Percentiles rank a stretch among this genome's conserved stretches.
phyloP scores from a whole-genome alignment of 139 green algal species.

The Mychonastes homosphaera region DNA sequence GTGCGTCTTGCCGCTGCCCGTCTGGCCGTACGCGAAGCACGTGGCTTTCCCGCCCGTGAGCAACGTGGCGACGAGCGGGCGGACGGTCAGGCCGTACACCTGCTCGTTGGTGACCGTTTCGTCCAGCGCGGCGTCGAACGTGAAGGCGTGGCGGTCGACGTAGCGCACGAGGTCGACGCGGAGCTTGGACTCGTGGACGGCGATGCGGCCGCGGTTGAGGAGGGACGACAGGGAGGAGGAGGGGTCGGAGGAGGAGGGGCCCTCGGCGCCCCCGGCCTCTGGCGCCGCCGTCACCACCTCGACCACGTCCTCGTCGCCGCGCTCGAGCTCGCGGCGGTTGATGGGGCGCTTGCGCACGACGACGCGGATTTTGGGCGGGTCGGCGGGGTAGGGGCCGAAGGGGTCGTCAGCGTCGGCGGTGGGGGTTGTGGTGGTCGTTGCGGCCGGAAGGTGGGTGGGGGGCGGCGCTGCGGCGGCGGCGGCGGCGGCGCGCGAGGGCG shows the following conservation, averaged over 20 bases:
- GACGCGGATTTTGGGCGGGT: slow-evolving; percentile 70
- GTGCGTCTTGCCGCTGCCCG: slow-evolving; percentile 90
- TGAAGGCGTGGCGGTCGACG: slow-evolving; percentile 73
- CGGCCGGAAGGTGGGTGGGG: not conserved
- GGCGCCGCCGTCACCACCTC: slow-evolving; percentile 43
- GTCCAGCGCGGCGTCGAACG: slow-evolving; percentile 90
- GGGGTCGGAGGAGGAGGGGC: no score
- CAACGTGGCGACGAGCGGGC: slow-evolving; percentile 85
- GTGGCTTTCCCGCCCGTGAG: slow-evolving; percentile 78
- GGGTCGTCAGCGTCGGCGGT: not conserved
- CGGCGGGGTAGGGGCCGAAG: no score
- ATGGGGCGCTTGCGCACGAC: slow-evolving; percentile 91
- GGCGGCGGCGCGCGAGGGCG: not conserved
- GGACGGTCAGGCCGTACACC: slow-evolving; percentile 79
- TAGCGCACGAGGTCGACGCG: slow-evolving; percentile 88
- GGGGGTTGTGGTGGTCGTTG: no score
- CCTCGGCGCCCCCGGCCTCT: not conserved
- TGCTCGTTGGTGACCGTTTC: slow-evolving; percentile 80
- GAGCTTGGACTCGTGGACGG: slow-evolving; percentile 79
- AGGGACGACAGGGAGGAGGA: not conserved
- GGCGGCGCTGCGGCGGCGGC: not conserved
- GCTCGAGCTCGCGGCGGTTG: slow-evolving; percentile 70
- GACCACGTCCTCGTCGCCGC: slow-evolving; percentile 82
- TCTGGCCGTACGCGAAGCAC: slow-evolving; percentile 97
- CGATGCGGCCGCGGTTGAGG: no score